Percentiles rank a stretch among this genome's conserved stretches.
Conservation (phyloP, 192 early-diverging fungal genomes). For the Obelidium mucronatum region DNA sequence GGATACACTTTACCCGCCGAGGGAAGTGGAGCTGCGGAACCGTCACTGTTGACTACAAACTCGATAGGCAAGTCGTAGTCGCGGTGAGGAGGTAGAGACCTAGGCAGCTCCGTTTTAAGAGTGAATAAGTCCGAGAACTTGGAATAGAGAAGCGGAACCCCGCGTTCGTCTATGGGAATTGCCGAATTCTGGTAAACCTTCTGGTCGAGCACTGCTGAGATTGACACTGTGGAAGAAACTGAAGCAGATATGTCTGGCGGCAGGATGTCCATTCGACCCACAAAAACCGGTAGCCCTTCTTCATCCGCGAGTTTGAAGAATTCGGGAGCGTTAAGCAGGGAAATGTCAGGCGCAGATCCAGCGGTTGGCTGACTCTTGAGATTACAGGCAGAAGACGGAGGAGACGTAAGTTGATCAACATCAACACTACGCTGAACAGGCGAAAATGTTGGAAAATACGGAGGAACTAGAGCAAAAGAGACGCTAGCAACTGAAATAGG, state of each 20-base stretch:
- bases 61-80: slow-evolving; percentile 20
- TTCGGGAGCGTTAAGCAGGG: slow-evolving; percentile 1
- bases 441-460: neutral
- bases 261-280: neutral
- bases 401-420: neutral
- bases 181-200: slow-evolving; percentile 5
- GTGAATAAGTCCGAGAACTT: slow-evolving; percentile 2
- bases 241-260: neutral
- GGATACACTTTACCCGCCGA: slow-evolving; percentile 17
- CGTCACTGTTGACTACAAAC: neutral
- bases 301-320: neutral
- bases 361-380: neutral
- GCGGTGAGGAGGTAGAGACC: slow-evolving; percentile 16
- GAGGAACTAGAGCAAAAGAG: neutral
- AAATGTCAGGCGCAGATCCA: neutral
- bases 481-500: neutral
- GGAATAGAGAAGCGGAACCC: slow-evolving; percentile 8
- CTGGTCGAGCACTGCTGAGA: slow-evolving; percentile 1
- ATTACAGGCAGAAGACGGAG: neutral
- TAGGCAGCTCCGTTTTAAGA: neutral
- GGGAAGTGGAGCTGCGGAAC: neutral
- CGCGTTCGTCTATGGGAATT: slow-evolving; percentile 13
- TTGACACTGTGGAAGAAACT: neutral
- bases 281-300: slow-evolving; percentile 1
- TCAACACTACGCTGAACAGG: neutral